Evolutionary conservation across 495 filamentous ascomycete genomes (phyloP).

Genomic region (Hypoxylon crocopeplum): DNA sequence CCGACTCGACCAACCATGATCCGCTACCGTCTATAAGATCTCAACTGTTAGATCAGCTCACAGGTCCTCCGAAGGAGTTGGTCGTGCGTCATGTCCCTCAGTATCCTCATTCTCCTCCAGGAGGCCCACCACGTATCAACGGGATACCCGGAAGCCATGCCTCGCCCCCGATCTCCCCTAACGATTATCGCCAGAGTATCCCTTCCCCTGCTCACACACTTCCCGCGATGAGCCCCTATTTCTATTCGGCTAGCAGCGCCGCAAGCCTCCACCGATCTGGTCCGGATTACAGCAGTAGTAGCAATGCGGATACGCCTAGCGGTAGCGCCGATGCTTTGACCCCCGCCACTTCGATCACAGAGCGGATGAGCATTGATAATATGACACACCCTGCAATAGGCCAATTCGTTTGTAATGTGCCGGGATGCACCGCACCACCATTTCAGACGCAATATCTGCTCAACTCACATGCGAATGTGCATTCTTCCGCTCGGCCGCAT

Average conservation of each 20-base stretch:
- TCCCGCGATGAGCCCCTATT: slow-evolving; percentile 36
- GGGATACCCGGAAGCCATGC: slow-evolving; percentile 41
- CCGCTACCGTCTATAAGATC: slow-evolving; percentile 55
- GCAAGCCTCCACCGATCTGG: slow-evolving; percentile 26
- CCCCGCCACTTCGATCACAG: slow-evolving; percentile 48
- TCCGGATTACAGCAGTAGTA: slow-evolving; percentile 37
- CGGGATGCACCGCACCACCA: slow-evolving; percentile 78
- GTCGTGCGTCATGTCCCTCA: slow-evolving; percentile 31
- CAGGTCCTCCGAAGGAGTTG: slow-evolving; percentile 38
- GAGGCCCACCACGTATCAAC: slow-evolving; percentile 32
- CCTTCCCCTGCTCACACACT: slow-evolving; percentile 42
- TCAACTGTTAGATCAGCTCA: slow-evolving; percentile 47
- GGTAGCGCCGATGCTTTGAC: slow-evolving; percentile 46
- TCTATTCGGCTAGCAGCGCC: slow-evolving; percentile 27
- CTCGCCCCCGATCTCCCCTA: slow-evolving; percentile 53
- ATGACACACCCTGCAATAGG: slow-evolving; percentile 51
- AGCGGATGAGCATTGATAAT: slow-evolving; percentile 60
- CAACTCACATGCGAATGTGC: slow-evolving; percentile 97
- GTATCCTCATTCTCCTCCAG: slow-evolving; percentile 44
- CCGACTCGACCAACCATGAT: slow-evolving; percentile 48
- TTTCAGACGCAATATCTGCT: slow-evolving; percentile 86
- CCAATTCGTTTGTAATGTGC: slow-evolving; percentile 54
- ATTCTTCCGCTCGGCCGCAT: slow-evolving; percentile 87
- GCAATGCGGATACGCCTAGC: slow-evolving; percentile 41
- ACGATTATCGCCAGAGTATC: slow-evolving; percentile 42